A percentile compares a stretch with the other conserved stretches of the same genome.
Evolutionary conservation across 208 protist genomes (phyloP).

Genomic region (Acanthamoeba culbertsoni): DNA sequence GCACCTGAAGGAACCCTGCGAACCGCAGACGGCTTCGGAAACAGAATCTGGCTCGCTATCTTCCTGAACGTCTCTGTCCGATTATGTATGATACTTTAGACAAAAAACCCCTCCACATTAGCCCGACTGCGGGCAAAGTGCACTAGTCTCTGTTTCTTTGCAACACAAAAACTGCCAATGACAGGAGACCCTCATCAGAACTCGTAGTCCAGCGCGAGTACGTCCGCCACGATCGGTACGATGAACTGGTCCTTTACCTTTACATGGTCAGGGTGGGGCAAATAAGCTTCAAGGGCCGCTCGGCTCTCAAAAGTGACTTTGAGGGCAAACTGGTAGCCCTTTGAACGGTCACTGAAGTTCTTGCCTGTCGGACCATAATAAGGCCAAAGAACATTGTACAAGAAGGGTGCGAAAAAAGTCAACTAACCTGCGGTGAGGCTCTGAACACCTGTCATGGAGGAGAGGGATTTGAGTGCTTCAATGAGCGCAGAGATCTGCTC

Average conservation of each 20-base stretch:
- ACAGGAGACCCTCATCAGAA: too few relatives aligned
- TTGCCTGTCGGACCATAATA: not conserved
- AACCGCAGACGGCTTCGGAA: too few relatives aligned
- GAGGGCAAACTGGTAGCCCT: slow-evolving; percentile 35
- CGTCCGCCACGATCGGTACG: slow-evolving; percentile 10
- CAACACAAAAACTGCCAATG: too few relatives aligned
- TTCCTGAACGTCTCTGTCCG: too few relatives aligned
- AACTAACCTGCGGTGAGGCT: slow-evolving; percentile 15
- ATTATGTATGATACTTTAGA: too few relatives aligned
- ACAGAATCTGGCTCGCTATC: too few relatives aligned
- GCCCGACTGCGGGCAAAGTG: too few relatives aligned
- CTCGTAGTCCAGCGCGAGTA: slow-evolving; percentile 47
- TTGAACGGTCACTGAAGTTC: slow-evolving; percentile 17
- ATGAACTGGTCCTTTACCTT: slow-evolving; percentile 55
- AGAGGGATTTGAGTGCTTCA: not conserved
- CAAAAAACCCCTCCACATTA: too few relatives aligned
- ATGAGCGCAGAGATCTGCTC: not conserved
- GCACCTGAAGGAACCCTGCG: not conserved
- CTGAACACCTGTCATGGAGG: not conserved
- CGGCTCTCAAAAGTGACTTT: not conserved
- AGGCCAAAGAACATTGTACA: not conserved
- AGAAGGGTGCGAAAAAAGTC: not conserved
- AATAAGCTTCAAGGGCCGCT: not conserved
- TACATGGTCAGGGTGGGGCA: slow-evolving; percentile 24
- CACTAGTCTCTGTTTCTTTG: too few relatives aligned